Base-by-base conservation (phyloP, 805 yeast genomes). In the Candida verbasci region DNA sequence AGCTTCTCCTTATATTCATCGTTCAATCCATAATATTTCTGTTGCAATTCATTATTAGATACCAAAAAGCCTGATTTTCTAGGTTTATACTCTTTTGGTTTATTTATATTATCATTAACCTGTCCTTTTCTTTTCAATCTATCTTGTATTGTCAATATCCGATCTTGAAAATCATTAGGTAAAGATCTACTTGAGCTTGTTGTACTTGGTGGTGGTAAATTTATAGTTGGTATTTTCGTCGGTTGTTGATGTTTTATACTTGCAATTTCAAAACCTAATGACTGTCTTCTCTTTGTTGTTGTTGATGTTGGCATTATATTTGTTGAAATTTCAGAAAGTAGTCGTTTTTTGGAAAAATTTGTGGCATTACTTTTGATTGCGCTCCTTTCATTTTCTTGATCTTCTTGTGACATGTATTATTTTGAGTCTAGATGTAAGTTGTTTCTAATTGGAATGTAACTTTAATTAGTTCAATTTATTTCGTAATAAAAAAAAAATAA, bases 261-360 rank as follows among this genome's bases (percentile, higher is more conserved):
- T 5, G 15, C 29, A 22, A 33, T n/a, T 12, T 34, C 31, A 26
- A 25, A 34, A 9, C 37, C 37, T 23, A 34, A 16, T 20, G 36
- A 33, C 17, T 23, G 12, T 24, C 36, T 24, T 11, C 18, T 21
- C 5, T 5, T 18, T 18, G 21, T 18, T 18, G 21, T 18, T 18
- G 21, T 18, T 18, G 21, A 6, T 18, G 21, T 18, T 18, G 21
- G 24, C 20, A 5, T 32, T 16, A 4, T 25, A 22, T 24, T 34
- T 21, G 41, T 34, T n/a, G 41, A 38, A n/a, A 28, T 9, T 32
- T 38, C 41, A 15, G 15, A 10, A 16, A 38, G 30, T n/a, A 16
- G 33, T 25, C 41, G 14, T 25, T 27, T n/a, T n/a, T n/a, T n/a
- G n/a, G n/a, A n/a, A n/a, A n/a, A n/a, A n/a, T n/a, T n/a, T n/a